Evolutionary conservation across 2,329 filamentous ascomycete genomes (phyloP), one percentile per base, ranked within the genome.

Genomic region (Huntiella savannae): DNA sequence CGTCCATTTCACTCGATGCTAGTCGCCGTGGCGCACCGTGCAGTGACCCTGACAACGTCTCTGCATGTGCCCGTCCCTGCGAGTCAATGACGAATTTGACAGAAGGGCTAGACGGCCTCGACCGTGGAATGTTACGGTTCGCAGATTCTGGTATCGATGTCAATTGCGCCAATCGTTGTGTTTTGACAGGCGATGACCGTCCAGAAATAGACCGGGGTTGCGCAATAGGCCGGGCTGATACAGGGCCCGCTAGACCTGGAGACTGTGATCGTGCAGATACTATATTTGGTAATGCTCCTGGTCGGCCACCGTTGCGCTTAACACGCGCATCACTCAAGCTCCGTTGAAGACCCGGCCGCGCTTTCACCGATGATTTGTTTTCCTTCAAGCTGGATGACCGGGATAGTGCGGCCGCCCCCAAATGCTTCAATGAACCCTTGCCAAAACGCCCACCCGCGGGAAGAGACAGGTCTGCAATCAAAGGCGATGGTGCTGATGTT

Each of bases 71-170:
- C 47, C 73, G 66, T 16, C 75, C 75, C 45, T 69, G 68, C n/a
- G 71, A 64, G 54, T 78, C 75, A 50, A 79, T 77, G 12, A 67
- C 75, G 51, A 79, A 75, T 53, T 70, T 74, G 5, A 79, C 72
- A 37, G 74, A 70, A 1, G 72, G 69, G 38, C 70, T 65, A 34
- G 67, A 69, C 1, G 72, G 69, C 36, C 70, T 64, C 34, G 66
- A 64, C 43, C 64, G 61, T 1, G 66, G 59, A 1, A 62, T 34
- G 12, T 40, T 48, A 5, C 12, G 6, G 10, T 34, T 60, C 2
- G 62, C 56, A 8, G 64, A 58, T 55, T 79, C 75, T 0, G 73
- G 73, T 28, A 79, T 78, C 1, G 74, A 74, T 1, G 64, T 67
- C 2, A 69, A 64, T 5, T 73, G 56, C 10, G 69, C 66, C 40